Percentiles rank a stretch among this genome's conserved stretches.
Evolutionary conservation across 1,139 yeast species (phyloP).

Genomic region (Spathaspora jeffriesii): DNA sequence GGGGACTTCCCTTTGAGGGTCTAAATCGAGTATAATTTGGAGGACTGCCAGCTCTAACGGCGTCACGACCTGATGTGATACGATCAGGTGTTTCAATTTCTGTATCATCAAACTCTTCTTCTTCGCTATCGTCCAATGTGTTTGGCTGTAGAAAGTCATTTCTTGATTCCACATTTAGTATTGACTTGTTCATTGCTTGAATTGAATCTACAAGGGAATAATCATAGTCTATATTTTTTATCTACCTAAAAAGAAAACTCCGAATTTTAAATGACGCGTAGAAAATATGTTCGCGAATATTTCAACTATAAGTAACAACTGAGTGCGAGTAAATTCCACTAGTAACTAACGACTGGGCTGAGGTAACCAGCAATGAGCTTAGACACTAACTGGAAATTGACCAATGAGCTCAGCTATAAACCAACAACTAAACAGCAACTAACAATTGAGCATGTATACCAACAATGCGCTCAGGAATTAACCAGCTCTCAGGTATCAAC

Average conservation of each 20-base stretch:
- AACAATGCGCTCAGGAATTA: no score
- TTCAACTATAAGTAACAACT: no score
- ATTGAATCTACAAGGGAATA: no score
- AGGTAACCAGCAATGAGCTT: no score
- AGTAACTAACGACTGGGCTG: no score
- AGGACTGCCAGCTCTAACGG: not conserved
- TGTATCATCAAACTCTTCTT: conserved; percentile 3
- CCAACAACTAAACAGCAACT: no score
- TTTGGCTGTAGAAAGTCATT: not conserved
- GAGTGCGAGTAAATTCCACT: no score
- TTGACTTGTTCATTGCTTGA: not conserved
- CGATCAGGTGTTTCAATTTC: not conserved
- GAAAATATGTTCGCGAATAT: conserved; percentile 2
- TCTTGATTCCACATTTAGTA: not conserved
- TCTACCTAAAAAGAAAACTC: not conserved
- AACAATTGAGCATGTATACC: no score
- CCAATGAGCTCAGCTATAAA: no score
- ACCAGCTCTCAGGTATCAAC: no score
- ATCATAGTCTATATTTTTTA: not conserved
- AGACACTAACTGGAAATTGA: no score
- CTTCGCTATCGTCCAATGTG: not conserved
- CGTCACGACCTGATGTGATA: not conserved
- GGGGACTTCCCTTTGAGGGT: conserved; percentile 1
- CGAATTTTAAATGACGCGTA: not conserved
- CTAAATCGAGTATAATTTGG: not conserved